Percentiles rank a stretch among this genome's conserved stretches.
These are phyloP conservation scores for Anethum foeniculum DNA, from an alignment of 140 eudicot species.

Conservation along the genomic window DNA sequence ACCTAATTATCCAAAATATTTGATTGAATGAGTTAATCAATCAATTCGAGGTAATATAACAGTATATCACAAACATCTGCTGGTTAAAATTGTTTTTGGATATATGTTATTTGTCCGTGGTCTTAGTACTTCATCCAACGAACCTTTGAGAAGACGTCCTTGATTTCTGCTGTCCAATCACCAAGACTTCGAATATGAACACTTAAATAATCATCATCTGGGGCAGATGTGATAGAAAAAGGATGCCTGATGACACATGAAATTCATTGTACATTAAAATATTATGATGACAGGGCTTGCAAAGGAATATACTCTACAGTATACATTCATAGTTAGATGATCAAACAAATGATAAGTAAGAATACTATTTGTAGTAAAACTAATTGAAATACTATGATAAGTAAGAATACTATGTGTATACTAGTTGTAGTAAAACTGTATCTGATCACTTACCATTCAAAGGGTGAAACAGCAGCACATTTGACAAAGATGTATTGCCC, in stretches of 20 bases:
- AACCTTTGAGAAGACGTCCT: slow-evolving; percentile 23
- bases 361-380: not conserved
- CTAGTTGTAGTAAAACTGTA: not conserved
- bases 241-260: slow-evolving; percentile 40
- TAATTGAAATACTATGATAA: too few relatives aligned
- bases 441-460: slow-evolving; percentile 36
- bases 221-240: slow-evolving; percentile 59
- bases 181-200: slow-evolving; percentile 41
- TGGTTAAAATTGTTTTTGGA: not conserved
- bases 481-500: slow-evolving; percentile 53
- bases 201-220: slow-evolving; percentile 40
- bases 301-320: not conserved
- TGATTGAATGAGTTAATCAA: not conserved
- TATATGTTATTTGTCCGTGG: not conserved
- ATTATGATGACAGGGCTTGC: not conserved
- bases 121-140: not conserved
- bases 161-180: slow-evolving; percentile 42
- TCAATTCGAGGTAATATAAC: not conserved
- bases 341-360: not conserved
- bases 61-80: not conserved
- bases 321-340: not conserved
- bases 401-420: too few relatives aligned
- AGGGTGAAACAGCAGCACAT: slow-evolving; percentile 42
- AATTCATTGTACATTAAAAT: not conserved
- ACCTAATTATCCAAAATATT: slow-evolving; percentile 17